These are phyloP conservation scores for Letharia columbiana DNA, from an alignment of 495 filamentous ascomycete species.

Conservation along the genomic window DNA sequence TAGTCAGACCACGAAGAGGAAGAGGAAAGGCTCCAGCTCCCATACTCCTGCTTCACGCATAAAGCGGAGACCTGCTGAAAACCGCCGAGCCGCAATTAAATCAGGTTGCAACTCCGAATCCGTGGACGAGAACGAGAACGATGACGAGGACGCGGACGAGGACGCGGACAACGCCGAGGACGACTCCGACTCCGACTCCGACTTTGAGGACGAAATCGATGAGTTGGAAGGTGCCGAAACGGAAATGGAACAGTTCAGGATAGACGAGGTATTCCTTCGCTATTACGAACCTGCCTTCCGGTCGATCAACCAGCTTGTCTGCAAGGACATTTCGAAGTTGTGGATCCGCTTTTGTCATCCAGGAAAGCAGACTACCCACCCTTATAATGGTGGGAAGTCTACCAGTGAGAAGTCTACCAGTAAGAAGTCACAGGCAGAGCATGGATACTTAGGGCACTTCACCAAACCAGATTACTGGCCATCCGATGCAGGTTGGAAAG, in stretches of 20 bases:
- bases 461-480: constrained; percentile 82
- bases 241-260: background rate
- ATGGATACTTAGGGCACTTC: constrained; percentile 34
- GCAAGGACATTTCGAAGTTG: constrained; percentile 20
- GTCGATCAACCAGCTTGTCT: constrained; percentile 32
- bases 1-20: background rate
- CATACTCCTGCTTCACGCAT: background rate
- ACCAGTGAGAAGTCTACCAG: background rate
- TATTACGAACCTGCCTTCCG: background rate
- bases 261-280: background rate
- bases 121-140: background rate
- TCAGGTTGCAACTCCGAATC: background rate
- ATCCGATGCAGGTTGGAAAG: constrained; percentile 28
- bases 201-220: background rate
- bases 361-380: constrained; percentile 56
- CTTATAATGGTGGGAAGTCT: constrained; percentile 57
- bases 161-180: too few species aligned
- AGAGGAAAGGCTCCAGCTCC: background rate
- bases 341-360: constrained; percentile 21
- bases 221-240: background rate
- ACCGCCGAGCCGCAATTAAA: background rate
- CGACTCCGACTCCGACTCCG: background rate
- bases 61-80: background rate
- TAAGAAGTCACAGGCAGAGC: background rate
- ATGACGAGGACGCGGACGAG: background rate